phyloP scores from a whole-genome alignment of 192 early-diverging fungal species.

The Gamsiella multidivaricata region DNA sequence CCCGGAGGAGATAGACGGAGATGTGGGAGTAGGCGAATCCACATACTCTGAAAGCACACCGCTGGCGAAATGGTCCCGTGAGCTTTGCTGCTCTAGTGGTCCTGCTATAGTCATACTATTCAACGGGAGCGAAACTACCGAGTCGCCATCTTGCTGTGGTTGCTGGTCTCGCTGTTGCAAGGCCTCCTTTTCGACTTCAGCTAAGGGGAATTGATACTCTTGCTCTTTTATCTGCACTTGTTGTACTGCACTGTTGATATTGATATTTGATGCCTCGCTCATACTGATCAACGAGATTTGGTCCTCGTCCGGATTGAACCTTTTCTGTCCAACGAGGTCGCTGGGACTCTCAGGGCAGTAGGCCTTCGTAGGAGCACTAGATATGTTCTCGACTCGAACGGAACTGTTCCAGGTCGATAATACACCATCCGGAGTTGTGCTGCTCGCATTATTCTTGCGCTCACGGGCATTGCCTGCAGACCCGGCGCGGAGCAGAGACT shows the following conservation, averaged over 20 bases:
- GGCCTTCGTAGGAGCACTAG: conserved; percentile 3
- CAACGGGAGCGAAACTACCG: background rate
- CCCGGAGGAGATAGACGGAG: conserved; percentile 20
- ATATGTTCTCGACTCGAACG: conserved; percentile 27
- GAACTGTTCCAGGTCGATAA: conserved; percentile 16
- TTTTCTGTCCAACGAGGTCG: conserved; percentile 30
- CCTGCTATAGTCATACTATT: background rate
- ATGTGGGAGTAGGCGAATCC: conserved; percentile 15
- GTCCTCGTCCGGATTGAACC: conserved; percentile 50
- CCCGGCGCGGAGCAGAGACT: conserved; percentile 11
- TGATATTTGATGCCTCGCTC: conserved; percentile 1
- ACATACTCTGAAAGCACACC: conserved; percentile 7
- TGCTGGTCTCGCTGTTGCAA: background rate
- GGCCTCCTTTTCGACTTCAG: background rate
- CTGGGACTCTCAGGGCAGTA: conserved; percentile 32
- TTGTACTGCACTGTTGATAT: background rate
- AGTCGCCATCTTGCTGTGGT: background rate
- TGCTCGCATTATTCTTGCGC: conserved; percentile 23
- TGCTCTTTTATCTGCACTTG: background rate
- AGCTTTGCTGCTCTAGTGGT: background rate
- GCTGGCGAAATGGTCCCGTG: background rate
- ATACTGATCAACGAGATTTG: conserved; percentile 27
- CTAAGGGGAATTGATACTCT: background rate
- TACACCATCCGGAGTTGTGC: conserved; percentile 21
- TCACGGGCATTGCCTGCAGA: conserved; percentile 3